Evolutionary conservation across 768 basidiomycete genomes (phyloP).

Genomic region (Lactifluus piperatus): DNA sequence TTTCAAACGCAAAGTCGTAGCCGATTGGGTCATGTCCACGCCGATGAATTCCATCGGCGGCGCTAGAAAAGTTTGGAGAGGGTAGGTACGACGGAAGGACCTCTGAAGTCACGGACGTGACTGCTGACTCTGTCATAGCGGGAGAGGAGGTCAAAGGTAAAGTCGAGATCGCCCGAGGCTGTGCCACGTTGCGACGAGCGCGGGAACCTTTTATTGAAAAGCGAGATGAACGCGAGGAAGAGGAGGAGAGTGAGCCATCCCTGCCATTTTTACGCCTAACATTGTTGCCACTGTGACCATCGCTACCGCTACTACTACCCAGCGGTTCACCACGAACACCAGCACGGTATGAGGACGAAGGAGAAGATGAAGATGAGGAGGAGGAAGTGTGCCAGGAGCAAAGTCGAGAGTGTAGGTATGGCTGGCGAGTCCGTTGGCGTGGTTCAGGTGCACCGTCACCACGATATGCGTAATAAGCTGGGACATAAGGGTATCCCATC

Average conservation of each 20-base stretch:
- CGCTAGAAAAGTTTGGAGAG: constrained; percentile 9
- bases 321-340: background rate
- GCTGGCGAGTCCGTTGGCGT: constrained; percentile 1
- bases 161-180: background rate
- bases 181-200: background rate
- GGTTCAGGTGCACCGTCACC: background rate
- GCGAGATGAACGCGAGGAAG: no score
- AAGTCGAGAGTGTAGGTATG: background rate
- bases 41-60: background rate
- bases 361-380: background rate
- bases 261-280: no score
- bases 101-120: constrained; percentile 14
- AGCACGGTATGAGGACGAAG: background rate
- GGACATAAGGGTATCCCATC: background rate
- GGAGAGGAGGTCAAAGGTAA: constrained; percentile 1
- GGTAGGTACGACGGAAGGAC: constrained; percentile 19
- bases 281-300: no score
- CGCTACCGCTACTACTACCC: background rate
- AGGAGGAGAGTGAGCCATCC: no score
- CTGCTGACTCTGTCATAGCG: constrained; percentile 8
- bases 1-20: constrained; percentile 5
- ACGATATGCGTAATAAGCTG: background rate
- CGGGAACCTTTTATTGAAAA: background rate
- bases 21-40: background rate
- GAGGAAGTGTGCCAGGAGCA: background rate